A percentile compares a stretch with the other conserved stretches of the same genome.
phyloP scores from a whole-genome alignment of 2,329 filamentous ascomycete species.

The Tolypocladium pustulatum region DNA sequence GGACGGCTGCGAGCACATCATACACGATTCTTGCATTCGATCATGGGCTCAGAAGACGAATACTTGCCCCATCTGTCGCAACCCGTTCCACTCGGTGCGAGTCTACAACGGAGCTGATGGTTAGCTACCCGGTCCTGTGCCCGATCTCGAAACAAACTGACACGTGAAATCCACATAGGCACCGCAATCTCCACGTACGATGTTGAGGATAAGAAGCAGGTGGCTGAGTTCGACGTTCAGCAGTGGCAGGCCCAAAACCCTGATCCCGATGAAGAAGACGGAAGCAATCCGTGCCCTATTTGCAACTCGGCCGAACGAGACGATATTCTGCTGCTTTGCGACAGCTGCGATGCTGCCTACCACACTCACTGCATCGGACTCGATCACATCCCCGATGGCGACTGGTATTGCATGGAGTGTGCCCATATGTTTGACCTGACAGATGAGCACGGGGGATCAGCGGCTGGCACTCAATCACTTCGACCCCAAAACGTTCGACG shows the following conservation, averaged over 20 bases:
- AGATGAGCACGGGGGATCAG: conserved; percentile 19
- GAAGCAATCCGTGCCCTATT: conserved; percentile 65
- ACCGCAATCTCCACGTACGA: conserved; percentile 45
- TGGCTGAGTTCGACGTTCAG: conserved; percentile 77
- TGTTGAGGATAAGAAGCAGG: conserved; percentile 78
- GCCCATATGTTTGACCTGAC: conserved; percentile 33
- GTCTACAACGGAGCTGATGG: conserved; percentile 72
- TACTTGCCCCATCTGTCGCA: conserved; percentile 93
- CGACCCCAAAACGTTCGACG: conserved; percentile 18
- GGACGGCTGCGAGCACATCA: conserved; percentile 75
- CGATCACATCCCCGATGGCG: conserved; percentile 60
- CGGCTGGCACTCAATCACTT: conserved; percentile 22
- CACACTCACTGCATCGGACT: conserved; percentile 89
- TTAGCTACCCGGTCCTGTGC: conserved; percentile 21
- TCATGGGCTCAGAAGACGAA: conserved; percentile 96
- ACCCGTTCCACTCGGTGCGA: conserved; percentile 81
- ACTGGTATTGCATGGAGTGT: conserved; percentile 91
- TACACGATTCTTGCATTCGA: conserved; percentile 86
- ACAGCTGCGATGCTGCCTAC: conserved; percentile 80
- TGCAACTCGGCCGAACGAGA: conserved; percentile 75
- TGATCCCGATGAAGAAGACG: conserved; percentile 56
- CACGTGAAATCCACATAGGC: conserved; percentile 26
- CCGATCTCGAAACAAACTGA: neutral
- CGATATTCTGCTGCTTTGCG: conserved; percentile 79
- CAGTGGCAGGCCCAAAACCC: conserved; percentile 61